phyloP scores from a whole-genome alignment of 2,329 filamentous ascomycete genomes.

The Sordariomycetes sp. region DNA sequence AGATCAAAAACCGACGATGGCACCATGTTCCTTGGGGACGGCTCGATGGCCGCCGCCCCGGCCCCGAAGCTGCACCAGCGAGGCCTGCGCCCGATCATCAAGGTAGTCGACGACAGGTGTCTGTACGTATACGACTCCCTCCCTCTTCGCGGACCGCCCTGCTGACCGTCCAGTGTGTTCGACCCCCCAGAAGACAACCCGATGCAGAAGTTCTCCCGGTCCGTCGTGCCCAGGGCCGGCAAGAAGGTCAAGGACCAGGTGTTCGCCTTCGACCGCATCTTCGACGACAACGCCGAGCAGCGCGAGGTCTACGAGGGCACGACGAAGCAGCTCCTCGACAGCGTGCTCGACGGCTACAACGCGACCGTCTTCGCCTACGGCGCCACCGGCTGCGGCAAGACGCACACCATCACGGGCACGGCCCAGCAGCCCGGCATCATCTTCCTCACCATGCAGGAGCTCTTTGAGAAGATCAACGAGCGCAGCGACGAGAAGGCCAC shows the following conservation, averaged over 20 bases:
- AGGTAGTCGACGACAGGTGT: conserved; percentile 92
- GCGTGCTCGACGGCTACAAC: conserved; percentile 94
- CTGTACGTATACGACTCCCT: conserved; percentile 50
- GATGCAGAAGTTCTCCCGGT: conserved; percentile 76
- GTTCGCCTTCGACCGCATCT: conserved; percentile 92
- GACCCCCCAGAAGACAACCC: conserved; percentile 94
- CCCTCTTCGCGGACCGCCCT: not conserved
- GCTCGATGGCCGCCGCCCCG: conserved; percentile 79
- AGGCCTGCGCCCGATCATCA: conserved; percentile 84
- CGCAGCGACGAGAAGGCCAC: conserved; percentile 76
- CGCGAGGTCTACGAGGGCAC: conserved; percentile 92
- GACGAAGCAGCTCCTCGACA: conserved; percentile 81
- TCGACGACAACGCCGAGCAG: conserved; percentile 90
- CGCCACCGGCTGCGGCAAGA: conserved; percentile 96
- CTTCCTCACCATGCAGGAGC: conserved; percentile 96
- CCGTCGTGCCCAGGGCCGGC: conserved; percentile 70
- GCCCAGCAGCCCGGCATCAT: conserved; percentile 92
- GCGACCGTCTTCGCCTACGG: conserved; percentile 98
- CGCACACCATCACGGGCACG: conserved; percentile 92
- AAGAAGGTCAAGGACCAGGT: conserved; percentile 97
- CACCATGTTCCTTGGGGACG: conserved; percentile 90
- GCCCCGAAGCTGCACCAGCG: conserved; percentile 77
- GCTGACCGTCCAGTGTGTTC: conserved; percentile 58
- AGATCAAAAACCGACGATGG: conserved; percentile 67
- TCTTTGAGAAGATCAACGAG: conserved; percentile 94